Conservation (phyloP, 129 eudicot genomes). For the Tanacetum coccineum region DNA sequence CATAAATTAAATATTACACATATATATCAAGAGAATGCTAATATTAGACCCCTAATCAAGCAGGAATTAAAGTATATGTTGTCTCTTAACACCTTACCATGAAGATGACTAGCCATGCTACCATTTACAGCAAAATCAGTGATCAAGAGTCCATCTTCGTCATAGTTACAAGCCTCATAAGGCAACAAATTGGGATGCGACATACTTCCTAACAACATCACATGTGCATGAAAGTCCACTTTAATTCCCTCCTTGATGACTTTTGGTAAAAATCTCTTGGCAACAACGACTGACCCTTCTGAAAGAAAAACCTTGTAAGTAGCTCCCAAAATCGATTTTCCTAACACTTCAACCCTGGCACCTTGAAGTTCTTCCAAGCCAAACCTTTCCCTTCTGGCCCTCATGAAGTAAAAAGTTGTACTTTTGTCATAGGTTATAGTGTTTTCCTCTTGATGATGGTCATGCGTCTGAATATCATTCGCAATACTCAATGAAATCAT, state of each 20-base stretch:
- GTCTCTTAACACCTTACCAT: slow-evolving; percentile 34
- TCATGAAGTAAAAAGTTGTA: slow-evolving; percentile 53
- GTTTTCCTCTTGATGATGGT: neutral
- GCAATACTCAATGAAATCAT: too few relatives aligned
- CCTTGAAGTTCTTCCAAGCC: slow-evolving; percentile 61
- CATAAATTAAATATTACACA: neutral
- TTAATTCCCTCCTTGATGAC: slow-evolving; percentile 53
- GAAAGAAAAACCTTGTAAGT: slow-evolving; percentile 55
- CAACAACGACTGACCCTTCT: slow-evolving; percentile 47
- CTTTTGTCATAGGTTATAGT: slow-evolving; percentile 27
- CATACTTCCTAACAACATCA: slow-evolving; percentile 64
- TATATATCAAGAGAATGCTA: too few relatives aligned
- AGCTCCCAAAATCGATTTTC: slow-evolving; percentile 74
- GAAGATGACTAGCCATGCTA: slow-evolving; percentile 81
- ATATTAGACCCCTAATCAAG: too few relatives aligned
- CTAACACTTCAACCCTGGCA: slow-evolving; percentile 69
- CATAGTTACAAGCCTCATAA: slow-evolving; percentile 63
- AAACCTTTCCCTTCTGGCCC: slow-evolving; percentile 45
- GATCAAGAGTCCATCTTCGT: slow-evolving; percentile 63
- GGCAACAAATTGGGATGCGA: slow-evolving; percentile 69
- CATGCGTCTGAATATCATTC: too few relatives aligned
- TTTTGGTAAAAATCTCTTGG: slow-evolving; percentile 45
- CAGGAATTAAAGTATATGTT: neutral
- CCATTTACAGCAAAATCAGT: slow-evolving; percentile 58
- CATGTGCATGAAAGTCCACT: slow-evolving; percentile 60